Base-by-base conservation (phyloP, 805 yeast species). In the Scheffersomyces coipomensis region DNA sequence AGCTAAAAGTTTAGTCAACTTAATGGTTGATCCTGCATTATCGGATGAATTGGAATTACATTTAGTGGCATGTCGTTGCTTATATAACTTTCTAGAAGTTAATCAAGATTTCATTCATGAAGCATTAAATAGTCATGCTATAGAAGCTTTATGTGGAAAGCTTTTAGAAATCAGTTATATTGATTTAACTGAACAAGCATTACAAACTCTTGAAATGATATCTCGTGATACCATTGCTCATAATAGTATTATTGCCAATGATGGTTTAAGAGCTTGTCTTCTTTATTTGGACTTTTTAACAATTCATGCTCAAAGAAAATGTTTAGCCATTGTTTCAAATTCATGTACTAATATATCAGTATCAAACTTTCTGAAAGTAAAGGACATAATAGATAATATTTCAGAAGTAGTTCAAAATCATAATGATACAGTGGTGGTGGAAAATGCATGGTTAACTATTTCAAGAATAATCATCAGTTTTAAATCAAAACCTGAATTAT, bases 151-250 rank as follows among this genome's bases (percentile, higher is more conserved):
- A 19, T 78, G 84, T 47, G 65, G 71, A 5, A 85, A 85, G 44
- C 60, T 93, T 26, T 53, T 77, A 41, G 95, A 88, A 45, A 83
- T 91, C 13, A 79, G 81, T 39, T 90, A 79, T 55, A 90, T 91
- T 38, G 99, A 91, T 56, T 68, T 91, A 38, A 95, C 96, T 0
- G 99, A 91, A 55, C 97, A 90, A 60, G 88, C 89, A 0, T 62
- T 89, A 29, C 90, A 83, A 52, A 80, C 90, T 0, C 63, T 85
- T 33, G 90, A 83, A 53, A 69, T 78, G 57, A 78, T 85, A 12
- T 79, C 89, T 1, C 64, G 81, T 42, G 72, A 72, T 22, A 65
- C 75, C 17, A 77, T 83, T 2, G 49, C 73, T 3, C 74, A 68
- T 43, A 56, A 62, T 30, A 73, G 67, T 21, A 68, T 87, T 11